Evolutionary conservation across 2,329 filamentous ascomycete genomes (phyloP).

Genomic region (Ilyonectria destructans): DNA sequence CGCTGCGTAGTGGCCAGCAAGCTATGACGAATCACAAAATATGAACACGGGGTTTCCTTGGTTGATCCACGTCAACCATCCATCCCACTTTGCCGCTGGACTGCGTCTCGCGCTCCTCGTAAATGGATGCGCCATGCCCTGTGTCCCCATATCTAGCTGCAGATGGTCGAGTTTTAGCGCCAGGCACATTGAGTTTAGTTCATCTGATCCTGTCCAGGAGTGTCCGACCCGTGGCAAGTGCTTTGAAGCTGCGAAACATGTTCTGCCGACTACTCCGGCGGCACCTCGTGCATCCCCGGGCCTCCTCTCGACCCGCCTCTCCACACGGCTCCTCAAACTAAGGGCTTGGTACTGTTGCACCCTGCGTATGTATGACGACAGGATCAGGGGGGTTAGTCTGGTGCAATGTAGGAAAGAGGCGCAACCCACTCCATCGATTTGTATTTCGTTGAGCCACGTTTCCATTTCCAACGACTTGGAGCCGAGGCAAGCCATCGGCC

Average conservation of each 20-base stretch:
- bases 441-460: constrained; percentile 31
- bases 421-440: constrained; percentile 20
- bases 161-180: constrained; percentile 40
- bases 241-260: constrained; percentile 45
- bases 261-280: constrained; percentile 43
- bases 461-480: constrained; percentile 35
- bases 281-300: constrained; percentile 46
- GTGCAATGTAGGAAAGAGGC: constrained; percentile 13
- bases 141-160: constrained; percentile 38
- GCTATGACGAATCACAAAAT: constrained; percentile 21
- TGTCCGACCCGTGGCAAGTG: constrained; percentile 34
- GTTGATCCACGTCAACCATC: constrained; percentile 27
- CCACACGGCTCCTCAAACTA: constrained; percentile 33
- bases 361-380: constrained; percentile 24
- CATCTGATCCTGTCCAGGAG: constrained; percentile 34
- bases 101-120: constrained; percentile 28
- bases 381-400: constrained; percentile 12
- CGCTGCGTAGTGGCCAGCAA: constrained; percentile 12
- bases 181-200: constrained; percentile 40
- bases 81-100: constrained; percentile 29
- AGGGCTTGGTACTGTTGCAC: constrained; percentile 20
- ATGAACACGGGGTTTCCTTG: constrained; percentile 15
- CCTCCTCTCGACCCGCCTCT: constrained; percentile 43
- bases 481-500: constrained; percentile 25
- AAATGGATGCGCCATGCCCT: constrained; percentile 18